Conservation (phyloP, 2,329 filamentous ascomycete species). For the Conoideocrella luteorostrata region DNA sequence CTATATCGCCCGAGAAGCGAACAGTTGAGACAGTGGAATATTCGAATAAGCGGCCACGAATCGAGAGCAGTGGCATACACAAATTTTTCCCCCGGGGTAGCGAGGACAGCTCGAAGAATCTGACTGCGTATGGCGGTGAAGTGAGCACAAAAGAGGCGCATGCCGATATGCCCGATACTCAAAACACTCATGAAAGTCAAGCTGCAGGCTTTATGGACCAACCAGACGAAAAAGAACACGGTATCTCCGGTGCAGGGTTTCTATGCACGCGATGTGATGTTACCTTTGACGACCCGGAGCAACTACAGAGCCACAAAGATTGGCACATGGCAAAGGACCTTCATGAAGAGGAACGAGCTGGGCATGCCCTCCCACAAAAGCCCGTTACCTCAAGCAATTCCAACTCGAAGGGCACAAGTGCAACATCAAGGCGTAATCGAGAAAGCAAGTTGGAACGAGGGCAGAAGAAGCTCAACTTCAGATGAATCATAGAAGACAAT, state of each 20-base stretch:
- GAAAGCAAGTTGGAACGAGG: conserved; percentile 44
- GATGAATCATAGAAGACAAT: conserved; percentile 34
- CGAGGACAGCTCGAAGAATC: neutral
- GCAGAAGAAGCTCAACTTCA: conserved; percentile 56
- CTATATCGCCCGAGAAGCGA: conserved; percentile 10
- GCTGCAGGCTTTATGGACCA: neutral
- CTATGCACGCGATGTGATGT: conserved; percentile 61
- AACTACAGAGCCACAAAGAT: conserved; percentile 72
- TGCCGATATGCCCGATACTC: neutral
- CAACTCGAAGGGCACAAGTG: conserved; percentile 23
- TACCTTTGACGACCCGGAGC: conserved; percentile 49
- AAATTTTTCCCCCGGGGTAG: conserved; percentile 47
- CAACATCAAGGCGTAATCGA: conserved; percentile 34
- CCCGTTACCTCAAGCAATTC: conserved; percentile 24
- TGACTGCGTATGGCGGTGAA: conserved; percentile 6
- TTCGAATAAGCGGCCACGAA: conserved; percentile 24
- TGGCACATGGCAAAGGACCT: conserved; percentile 93
- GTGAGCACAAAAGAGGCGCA: neutral
- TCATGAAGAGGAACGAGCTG: conserved; percentile 56
- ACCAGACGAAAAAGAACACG: neutral
- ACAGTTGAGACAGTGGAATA: conserved; percentile 8
- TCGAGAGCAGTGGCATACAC: conserved; percentile 46
- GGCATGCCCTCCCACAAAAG: conserved; percentile 35
- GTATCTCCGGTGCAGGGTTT: conserved; percentile 16
- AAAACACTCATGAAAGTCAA: neutral